Conservation (phyloP, 768 basidiomycete species). For the Infundibulicybe gibba region DNA sequence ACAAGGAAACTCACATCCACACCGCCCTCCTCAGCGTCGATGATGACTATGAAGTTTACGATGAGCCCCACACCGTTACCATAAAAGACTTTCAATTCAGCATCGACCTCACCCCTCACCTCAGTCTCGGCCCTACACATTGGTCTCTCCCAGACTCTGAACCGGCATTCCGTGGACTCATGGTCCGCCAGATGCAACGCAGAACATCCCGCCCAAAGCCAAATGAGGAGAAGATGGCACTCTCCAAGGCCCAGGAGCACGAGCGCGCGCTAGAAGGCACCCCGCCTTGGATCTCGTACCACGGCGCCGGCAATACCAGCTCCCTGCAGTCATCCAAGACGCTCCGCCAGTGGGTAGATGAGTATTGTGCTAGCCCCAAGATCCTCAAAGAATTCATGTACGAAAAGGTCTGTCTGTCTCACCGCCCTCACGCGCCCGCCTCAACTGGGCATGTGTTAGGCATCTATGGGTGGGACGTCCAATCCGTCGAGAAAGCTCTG, state of each 20-base stretch:
- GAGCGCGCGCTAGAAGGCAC: constrained; percentile 37
- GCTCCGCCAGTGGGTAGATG: constrained; percentile 57
- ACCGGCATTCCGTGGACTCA: constrained; percentile 56
- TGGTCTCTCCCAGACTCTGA: constrained; percentile 57
- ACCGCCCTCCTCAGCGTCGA: no score
- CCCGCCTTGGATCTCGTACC: constrained; percentile 37
- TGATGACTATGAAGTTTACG: constrained; percentile 19
- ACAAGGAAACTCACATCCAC: constrained; percentile 44
- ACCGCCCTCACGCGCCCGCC: no score
- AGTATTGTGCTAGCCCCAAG: constrained; percentile 50
- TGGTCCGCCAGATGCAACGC: constrained; percentile 50
- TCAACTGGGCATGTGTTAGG: no score
- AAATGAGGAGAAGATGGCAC: constrained; percentile 31
- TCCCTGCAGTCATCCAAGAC: constrained; percentile 17
- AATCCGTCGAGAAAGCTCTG: constrained; percentile 32
- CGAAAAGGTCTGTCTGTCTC: no score
- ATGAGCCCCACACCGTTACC: constrained; percentile 47
- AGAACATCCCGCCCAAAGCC: constrained; percentile 28
- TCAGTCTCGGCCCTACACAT: constrained; percentile 35
- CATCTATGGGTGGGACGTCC: constrained; percentile 46
- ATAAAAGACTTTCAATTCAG: constrained; percentile 62
- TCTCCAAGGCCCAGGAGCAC: constrained; percentile 30
- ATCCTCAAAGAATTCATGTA: constrained; percentile 59
- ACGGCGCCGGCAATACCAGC: neutral
- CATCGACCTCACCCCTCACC: constrained; percentile 43